These are phyloP conservation scores for Fusarium sp. DNA, from an alignment of 2,329 filamentous ascomycete species.

Conservation along the genomic window DNA sequence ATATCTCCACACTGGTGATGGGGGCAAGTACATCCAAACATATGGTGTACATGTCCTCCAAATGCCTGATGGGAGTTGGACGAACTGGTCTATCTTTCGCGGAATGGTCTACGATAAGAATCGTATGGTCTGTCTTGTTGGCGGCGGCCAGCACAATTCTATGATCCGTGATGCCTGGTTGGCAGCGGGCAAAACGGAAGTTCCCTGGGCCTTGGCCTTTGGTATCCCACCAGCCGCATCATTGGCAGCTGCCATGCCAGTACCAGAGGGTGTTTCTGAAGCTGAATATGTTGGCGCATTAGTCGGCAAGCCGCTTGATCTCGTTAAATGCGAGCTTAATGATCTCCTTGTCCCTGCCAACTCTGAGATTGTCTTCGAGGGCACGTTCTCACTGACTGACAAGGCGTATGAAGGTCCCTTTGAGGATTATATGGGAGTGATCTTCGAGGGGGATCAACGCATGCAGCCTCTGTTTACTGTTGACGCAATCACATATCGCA, in stretches of 20 bases:
- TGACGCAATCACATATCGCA: not conserved
- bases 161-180: constrained; percentile 57
- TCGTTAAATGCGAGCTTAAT: not conserved
- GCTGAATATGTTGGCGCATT: not conserved
- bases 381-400: not conserved
- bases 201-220: constrained; percentile 57
- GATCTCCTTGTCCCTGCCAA: not conserved
- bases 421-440: not conserved
- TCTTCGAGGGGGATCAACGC: not conserved
- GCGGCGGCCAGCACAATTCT: constrained; percentile 56
- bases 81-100: constrained; percentile 55
- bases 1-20: constrained; percentile 53
- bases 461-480: not conserved
- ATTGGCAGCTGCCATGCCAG: constrained; percentile 45
- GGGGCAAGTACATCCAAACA: constrained; percentile 61
- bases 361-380: not conserved
- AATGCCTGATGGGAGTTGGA: constrained; percentile 56
- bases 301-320: not conserved
- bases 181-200: constrained; percentile 50
- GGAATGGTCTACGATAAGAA: constrained; percentile 57
- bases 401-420: constrained; percentile 1
- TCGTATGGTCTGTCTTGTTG: constrained; percentile 52
- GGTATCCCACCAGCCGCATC: constrained; percentile 59
- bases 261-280: not conserved
- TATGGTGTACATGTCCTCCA: constrained; percentile 58